Evolutionary conservation across 73 alveolate genomes (phyloP), one percentile per base, ranked within the genome.

Genomic region (Uronychia binucleata): DNA sequence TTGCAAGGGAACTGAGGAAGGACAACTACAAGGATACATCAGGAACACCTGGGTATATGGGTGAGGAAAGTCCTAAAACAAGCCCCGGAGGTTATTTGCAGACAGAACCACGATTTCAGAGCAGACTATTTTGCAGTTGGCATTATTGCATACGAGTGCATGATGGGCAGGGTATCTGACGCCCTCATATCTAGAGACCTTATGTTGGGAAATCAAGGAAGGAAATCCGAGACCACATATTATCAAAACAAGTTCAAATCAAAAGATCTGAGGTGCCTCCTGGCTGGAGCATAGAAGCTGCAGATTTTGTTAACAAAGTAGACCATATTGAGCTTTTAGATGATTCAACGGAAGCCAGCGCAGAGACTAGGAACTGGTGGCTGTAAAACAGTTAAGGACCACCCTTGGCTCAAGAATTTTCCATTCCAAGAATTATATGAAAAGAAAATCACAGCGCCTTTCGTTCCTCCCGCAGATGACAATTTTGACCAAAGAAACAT

Each of bases 181-280:
- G 34, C 31, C 1, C 8, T 0, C 14, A 30, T 34, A 58, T 1
- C 26, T 34, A 88, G 99, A 67, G 78, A 67, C 78, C 78, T 14
- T 67, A 67, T n/a, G 87, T 59, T 81, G 82, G 82, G 27, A 97
- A 94, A 86, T 79, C 96, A 30, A 93, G 99, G 85, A 93, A 96
- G 78, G 99, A 97, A 80, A 97, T 97, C 29, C 91, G 98, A 90
- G 99, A 97, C 84, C 92, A 97, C 88, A 97, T 97, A 26, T 77
- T 97, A 33, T 95, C 99, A 26, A 97, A 95, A 77, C 93, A 97
- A 87, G 97, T 96, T 19, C 35, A 90, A 57, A 96, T 97, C 29
- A 96, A 95, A 60, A 32, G 84, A 79, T 28, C 33, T 83, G 86
- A 87, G 32, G 79, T 88, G 46, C 93, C 93, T 1, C 75, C 67